Evolutionary conservation across 1,284 basidiomycete genomes (phyloP).

Genomic region (Ustilago cynodontis): DNA sequence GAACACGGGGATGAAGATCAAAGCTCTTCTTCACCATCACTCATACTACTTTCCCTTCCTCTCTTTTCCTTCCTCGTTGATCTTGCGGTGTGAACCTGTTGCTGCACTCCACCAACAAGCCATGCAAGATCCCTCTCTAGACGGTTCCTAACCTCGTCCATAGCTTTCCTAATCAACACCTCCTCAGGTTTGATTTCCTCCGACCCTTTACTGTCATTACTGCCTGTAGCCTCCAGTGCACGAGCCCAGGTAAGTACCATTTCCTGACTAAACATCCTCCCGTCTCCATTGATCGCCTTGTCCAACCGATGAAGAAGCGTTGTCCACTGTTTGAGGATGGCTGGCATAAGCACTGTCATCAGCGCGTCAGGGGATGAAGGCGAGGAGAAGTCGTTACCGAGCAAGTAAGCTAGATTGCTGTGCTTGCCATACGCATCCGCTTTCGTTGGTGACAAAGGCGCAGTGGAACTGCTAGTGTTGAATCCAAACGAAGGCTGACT

Average conservation of each 20-base stretch:
- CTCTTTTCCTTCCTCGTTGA: constrained; percentile 27
- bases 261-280: constrained; percentile 66
- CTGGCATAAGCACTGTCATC: constrained; percentile 58
- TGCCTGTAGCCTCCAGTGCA: constrained; percentile 36
- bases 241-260: constrained; percentile 59
- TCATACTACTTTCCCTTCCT: constrained; percentile 33
- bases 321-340: constrained; percentile 62
- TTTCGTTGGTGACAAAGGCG: constrained; percentile 7
- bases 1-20: constrained; percentile 4
- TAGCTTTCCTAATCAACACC: constrained; percentile 41
- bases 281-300: constrained; percentile 60
- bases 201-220: constrained; percentile 2
- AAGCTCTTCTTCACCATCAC: constrained; percentile 46
- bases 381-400: constrained; percentile 27
- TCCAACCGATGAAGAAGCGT: constrained; percentile 50
- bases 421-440: constrained; percentile 44
- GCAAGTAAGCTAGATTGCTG: constrained; percentile 32
- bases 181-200: constrained; percentile 37
- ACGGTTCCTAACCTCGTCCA: constrained; percentile 51
- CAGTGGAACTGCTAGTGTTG: background rate
- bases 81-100: constrained; percentile 6
- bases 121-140: constrained; percentile 59
- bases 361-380: constrained; percentile 59
- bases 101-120: constrained; percentile 44
- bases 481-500: constrained; percentile 29